Evolutionary conservation across 202 grass and related monocot genomes (phyloP).

Genomic region (Hordeum pubiflorum): DNA sequence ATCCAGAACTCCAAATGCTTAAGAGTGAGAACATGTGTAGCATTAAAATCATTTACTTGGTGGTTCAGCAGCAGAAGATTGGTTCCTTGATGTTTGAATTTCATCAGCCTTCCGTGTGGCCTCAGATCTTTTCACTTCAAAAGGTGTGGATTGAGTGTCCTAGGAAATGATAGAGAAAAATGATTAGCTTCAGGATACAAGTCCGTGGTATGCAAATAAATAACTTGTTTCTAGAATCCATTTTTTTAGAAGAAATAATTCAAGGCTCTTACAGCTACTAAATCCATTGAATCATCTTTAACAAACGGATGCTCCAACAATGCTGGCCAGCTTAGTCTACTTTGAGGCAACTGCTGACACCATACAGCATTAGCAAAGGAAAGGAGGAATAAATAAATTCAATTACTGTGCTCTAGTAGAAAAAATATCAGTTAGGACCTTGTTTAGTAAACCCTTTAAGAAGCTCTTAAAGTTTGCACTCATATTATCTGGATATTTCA

Average conservation of each 20-base stretch:
- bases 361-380: conserved; percentile 36
- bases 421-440: conserved; percentile 39
- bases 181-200: neutral
- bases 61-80: conserved; percentile 19
- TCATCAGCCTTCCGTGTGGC: conserved; percentile 22
- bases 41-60: conserved; percentile 22
- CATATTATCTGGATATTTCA: conserved; percentile 99
- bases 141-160: conserved; percentile 22
- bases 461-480: conserved; percentile 90
- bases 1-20: neutral
- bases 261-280: conserved; percentile 32
- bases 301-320: conserved; percentile 94
- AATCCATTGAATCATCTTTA: conserved; percentile 55
- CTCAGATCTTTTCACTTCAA: conserved; percentile 37
- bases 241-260: neutral
- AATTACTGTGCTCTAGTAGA: neutral
- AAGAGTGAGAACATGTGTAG: neutral
- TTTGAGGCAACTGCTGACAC: conserved; percentile 68
- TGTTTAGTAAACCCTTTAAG: conserved; percentile 90
- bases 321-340: conserved; percentile 85
- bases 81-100: conserved; percentile 25
- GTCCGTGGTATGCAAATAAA: conserved; percentile 8
- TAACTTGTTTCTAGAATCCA: neutral
- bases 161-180: conserved; percentile 7
- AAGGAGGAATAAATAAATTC: conserved; percentile 13